Base-by-base conservation (phyloP, 208 protist species). In the Leishmania turanica region DNA sequence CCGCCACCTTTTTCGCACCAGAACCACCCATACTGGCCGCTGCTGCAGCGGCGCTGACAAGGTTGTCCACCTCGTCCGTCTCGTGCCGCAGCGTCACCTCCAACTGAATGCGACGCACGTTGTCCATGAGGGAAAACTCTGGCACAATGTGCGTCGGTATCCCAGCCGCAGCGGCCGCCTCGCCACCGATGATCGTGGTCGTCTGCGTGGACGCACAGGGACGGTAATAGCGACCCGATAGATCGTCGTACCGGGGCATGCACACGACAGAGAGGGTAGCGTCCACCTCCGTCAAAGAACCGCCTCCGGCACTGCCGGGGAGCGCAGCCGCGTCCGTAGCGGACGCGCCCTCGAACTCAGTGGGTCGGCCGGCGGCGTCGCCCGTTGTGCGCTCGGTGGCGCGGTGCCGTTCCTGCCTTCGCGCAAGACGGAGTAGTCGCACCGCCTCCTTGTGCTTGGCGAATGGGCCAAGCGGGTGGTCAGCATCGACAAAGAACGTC, bases 51-150 rank as follows among this genome's bases (percentile, higher is more conserved):
- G n/a, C n/a, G 21, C 15, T 31, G 9, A 40, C 5, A 27, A 31
- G 47, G 70, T 7, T 37, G 40, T 51, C 68, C 68, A 72, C 68
- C 42, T 45, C 68, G 56, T 53, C 42, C 0, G 34, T 74, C 56
- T 85, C 77, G 77, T 91, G 90, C 21, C 81, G 84, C 54, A 93
- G 76, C 3, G 81, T 82, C 11, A 87, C 90, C 40, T 75, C 75
- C 45, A 93, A 82, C 21, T 62, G 82, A 72, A 93, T 85, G 4
- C 42, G 27, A 9, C 77, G 84, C 11, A 89, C 82, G 81, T 91
- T 93, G 74, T 90, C 90, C 66, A 91, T 79, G 42, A 93, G 79
- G 11, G 88, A 88, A 66, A 89, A 93, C 54, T 81, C 77, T 2
- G 86, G 47, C 34, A 84, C 74, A 58, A 82, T 58, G 49, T 72